phyloP scores from a whole-genome alignment of 257 asterid species.

The Ehretia macrophylla region DNA sequence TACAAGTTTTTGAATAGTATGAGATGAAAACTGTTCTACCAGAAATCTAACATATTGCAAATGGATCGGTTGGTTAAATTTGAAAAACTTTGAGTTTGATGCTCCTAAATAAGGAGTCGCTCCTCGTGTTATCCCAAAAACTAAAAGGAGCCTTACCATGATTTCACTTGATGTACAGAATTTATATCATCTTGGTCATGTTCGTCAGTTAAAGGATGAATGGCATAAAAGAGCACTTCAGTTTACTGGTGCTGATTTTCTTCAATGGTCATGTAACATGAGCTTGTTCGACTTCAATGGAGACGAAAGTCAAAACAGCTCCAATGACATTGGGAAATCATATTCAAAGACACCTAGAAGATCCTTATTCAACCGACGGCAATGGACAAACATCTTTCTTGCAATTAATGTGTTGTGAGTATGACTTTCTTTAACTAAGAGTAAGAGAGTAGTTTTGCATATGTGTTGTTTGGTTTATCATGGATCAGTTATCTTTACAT shows the following conservation, averaged over 20 bases:
- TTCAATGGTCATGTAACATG: slow-evolving; percentile 46
- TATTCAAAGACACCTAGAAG: slow-evolving; percentile 38
- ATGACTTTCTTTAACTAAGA: slow-evolving; percentile 8
- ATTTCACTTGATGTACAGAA: slow-evolving; percentile 37
- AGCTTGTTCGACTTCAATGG: slow-evolving; percentile 54
- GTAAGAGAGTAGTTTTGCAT: background rate
- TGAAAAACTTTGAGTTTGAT: no score
- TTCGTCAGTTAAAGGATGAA: slow-evolving; percentile 37
- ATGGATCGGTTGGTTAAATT: no score
- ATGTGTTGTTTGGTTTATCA: background rate
- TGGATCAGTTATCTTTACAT: background rate
- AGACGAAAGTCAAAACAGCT: slow-evolving; percentile 35
- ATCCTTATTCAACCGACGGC: slow-evolving; percentile 46
- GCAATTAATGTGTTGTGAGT: slow-evolving; percentile 79
- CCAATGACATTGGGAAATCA: slow-evolving; percentile 32
- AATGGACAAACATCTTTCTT: slow-evolving; percentile 64
- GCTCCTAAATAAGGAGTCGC: no score
- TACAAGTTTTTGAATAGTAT: no score
- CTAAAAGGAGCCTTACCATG: slow-evolving; percentile 15
- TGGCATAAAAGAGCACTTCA: slow-evolving; percentile 48
- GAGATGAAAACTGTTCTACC: no score
- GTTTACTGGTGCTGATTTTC: slow-evolving; percentile 35
- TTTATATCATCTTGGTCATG: slow-evolving; percentile 39
- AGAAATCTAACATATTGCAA: no score
- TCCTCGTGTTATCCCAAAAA: background rate